Conservation (phyloP, 2,329 filamentous ascomycete species). For the Colletotrichum chlorophyti region DNA sequence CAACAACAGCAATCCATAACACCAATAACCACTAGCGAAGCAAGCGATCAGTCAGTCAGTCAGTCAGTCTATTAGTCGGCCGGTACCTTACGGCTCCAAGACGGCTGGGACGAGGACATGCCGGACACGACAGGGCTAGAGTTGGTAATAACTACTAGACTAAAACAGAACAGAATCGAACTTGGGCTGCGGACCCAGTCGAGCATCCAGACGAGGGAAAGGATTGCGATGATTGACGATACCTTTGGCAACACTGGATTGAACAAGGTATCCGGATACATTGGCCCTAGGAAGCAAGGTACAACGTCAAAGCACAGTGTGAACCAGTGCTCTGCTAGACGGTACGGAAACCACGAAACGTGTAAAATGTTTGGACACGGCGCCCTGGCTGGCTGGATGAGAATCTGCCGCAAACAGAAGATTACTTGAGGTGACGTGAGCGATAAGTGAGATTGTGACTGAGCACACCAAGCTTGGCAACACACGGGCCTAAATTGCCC, state of each 20-base stretch:
- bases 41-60: not conserved
- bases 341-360: not conserved
- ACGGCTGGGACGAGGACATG: constrained; percentile 8
- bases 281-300: constrained; percentile 1
- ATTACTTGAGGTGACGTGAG: too few species aligned
- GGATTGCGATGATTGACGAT: constrained; percentile 16
- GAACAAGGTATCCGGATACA: constrained; percentile 25
- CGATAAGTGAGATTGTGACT: too few species aligned
- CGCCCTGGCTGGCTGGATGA: too few species aligned
- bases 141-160: too few species aligned
- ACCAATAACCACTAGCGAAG: not conserved
- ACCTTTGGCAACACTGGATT: not conserved
- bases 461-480: too few species aligned
- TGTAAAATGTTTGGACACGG: constrained; percentile 1
- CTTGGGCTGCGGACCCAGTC: constrained; percentile 5
- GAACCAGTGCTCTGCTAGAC: not conserved
- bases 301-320: constrained; percentile 8
- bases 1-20: constrained; percentile 1
- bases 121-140: not conserved
- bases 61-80: not conserved
- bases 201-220: constrained; percentile 8
- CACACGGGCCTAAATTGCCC: too few species aligned
- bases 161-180: constrained; percentile 6
- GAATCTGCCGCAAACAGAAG: not conserved
- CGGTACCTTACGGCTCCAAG: constrained; percentile 3